Conservation (phyloP, 495 filamentous ascomycete species). For the Corynascus novoguineensis region DNA sequence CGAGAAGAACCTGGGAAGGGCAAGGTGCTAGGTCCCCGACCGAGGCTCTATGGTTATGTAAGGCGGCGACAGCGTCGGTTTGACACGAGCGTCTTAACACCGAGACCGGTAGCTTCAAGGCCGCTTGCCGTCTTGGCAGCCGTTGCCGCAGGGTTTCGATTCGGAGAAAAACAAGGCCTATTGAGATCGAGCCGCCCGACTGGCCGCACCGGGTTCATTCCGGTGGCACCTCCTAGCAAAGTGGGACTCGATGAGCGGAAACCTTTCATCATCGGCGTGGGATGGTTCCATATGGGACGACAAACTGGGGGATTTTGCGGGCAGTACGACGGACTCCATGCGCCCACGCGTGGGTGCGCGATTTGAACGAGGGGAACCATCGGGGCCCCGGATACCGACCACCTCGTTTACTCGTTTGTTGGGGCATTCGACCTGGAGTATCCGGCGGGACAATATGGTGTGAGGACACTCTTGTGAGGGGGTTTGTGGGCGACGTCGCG, state of each 20-base stretch:
- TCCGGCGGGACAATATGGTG: too few relatives aligned
- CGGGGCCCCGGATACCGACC: background rate
- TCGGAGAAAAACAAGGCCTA: background rate
- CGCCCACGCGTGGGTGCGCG: background rate
- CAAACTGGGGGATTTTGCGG: background rate
- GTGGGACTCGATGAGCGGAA: background rate
- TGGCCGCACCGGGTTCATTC: conserved; percentile 4
- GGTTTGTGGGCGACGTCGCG: background rate
- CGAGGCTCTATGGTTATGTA: background rate
- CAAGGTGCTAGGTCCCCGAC: background rate
- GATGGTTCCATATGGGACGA: background rate
- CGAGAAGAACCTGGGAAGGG: background rate
- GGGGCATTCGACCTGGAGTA: background rate
- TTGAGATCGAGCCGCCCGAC: too few relatives aligned
- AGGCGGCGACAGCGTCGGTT: background rate
- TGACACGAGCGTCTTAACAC: background rate
- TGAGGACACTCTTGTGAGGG: too few relatives aligned
- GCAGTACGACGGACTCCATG: background rate
- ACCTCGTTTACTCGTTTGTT: background rate
- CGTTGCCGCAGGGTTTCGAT: background rate
- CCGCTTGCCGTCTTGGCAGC: too few relatives aligned
- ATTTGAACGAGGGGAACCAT: background rate
- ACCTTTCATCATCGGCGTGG: conserved; percentile 7
- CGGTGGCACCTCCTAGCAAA: background rate
- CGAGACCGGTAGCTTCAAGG: background rate